Conservation (phyloP, 140 eudicot species). For the Anethum foeniculum region DNA sequence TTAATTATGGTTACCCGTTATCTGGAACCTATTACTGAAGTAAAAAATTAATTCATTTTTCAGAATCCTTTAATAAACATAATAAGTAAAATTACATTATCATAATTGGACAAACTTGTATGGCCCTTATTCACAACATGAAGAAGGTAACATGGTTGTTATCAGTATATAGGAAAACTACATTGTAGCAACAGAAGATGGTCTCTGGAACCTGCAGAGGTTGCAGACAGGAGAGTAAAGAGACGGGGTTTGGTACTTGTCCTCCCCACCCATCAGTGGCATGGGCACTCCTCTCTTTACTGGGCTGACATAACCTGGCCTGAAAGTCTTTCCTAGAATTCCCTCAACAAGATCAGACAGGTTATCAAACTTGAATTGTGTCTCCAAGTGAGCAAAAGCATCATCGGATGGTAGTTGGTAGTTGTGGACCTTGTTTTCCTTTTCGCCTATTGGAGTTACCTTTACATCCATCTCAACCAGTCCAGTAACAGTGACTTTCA, state of each 20-base stretch:
- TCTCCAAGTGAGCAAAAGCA: conserved; percentile 66
- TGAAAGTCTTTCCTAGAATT: conserved; percentile 57
- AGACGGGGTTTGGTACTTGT: conserved; percentile 53
- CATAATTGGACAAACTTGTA: neutral
- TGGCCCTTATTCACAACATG: conserved; percentile 10
- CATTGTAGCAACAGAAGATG: conserved; percentile 18
- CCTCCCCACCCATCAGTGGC: conserved; percentile 82
- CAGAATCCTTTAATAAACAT: neutral
- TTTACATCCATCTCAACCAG: conserved; percentile 40
- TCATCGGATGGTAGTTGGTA: conserved; percentile 53
- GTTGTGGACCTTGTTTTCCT: conserved; percentile 53
- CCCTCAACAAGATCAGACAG: conserved; percentile 53
- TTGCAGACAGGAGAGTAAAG: conserved; percentile 57
- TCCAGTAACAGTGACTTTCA: conserved; percentile 29
- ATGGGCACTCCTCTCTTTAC: conserved; percentile 63
- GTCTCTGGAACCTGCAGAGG: conserved; percentile 39
- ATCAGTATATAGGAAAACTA: neutral
- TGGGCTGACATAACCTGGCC: conserved; percentile 53
- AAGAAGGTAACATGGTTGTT: neutral
- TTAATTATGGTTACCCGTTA: neutral
- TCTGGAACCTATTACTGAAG: neutral
- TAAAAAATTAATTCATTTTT: neutral
- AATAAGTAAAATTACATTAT: neutral
- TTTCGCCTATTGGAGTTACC: conserved; percentile 46
- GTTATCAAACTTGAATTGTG: conserved; percentile 45